Base-by-base conservation (phyloP, 176 grass and related monocot genomes). In the Zizania latifolia region DNA sequence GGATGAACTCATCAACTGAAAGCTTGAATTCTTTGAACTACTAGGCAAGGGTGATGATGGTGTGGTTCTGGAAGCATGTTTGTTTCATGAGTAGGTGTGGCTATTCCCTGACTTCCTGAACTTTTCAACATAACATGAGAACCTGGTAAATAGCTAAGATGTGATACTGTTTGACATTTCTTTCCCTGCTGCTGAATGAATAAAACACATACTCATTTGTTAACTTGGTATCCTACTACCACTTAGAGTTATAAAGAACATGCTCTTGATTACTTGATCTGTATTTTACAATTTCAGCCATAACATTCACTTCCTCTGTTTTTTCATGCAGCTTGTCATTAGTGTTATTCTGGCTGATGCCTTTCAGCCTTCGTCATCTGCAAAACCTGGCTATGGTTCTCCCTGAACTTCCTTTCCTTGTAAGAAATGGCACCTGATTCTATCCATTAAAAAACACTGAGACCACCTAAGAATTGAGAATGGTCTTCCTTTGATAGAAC, bases 401-500 rank as follows among this genome's bases (percentile, higher is more conserved):
- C 12, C 59, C 10, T 11, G 33, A 76, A 72, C 11, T 54, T 62
- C 17, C 73, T 77, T 71, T 84, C 26, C 17, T 62, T 51, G 43
- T 77, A 62, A 76, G 73, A 70, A 70, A 77, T 77, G 55, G 28
- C 5, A 8, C 55, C 53, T 77, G 43, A 55, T 51, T 43, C 38
- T 51, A 38, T 12, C n/a, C 40, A 46, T 70, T 83, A 37, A 51
- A 68, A 70, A 37, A 70, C 58, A 15, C 30, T n/a, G 70, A 57
- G 46, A 40, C 21, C 34, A 10, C 28, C 41, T 75, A 58, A 67
- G 48, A 65, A 75, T 75, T 75, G 24, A 82, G 12, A 74, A 44
- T 3, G 36, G 2, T 1, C 72, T 69, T 76, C 69, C 14, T 69
- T 83, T 69, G 15, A 68, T 48, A 76, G 81, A 83, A 46, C 50